Evolutionary conservation across 306 rosid genomes (phyloP), one percentile per base, ranked within the genome.

Genomic region (Trichosanthes truncata): DNA sequence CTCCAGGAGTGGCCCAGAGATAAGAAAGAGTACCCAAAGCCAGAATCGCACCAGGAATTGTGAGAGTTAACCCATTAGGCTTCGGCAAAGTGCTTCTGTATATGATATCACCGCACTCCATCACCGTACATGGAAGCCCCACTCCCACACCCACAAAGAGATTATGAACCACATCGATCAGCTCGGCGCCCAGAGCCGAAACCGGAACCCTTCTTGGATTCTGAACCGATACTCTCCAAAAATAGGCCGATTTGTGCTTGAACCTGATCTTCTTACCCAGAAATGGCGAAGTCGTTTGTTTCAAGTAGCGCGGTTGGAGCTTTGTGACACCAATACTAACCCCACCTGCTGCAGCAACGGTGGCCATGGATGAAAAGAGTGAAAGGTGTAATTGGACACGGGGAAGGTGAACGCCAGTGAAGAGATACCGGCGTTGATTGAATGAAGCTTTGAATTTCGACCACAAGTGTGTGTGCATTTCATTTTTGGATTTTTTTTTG

Each of bases 1-100:
- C 97, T 52, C 97, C 97, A 46, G 97, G 97, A 6, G 98, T 92
- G 75, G 97, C 97, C 98, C 97, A 95, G 6, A 92, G 95, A 82
- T 95, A 95, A 68, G 97, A 95, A 2, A 92, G 83, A 80, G 98
- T 85, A 13, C 95, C 84, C 84, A 95, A 26, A 79, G 93, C 97
- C 43, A 95, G 56, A 83, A 95, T 43, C 57, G 89, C 87, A 23
- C 97, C 98, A 59, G 98, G 92, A 5, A 63, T 68, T 33, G 97
- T 95, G 53, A 95, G 18, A 0, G 93, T 95, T 74, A 95, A 84
- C 6, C 87, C 95, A 84, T 18, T 84, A 11, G 96, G 52, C 83
- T 88, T 92, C 0, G 98, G 97, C 77, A 92, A 92, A 20, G 97
- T 95, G 84, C 98, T 95, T 80, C 98, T 87, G 38, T 95, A 92